Conservation (phyloP, 768 basidiomycete species). For the Tylopilus felleus region DNA sequence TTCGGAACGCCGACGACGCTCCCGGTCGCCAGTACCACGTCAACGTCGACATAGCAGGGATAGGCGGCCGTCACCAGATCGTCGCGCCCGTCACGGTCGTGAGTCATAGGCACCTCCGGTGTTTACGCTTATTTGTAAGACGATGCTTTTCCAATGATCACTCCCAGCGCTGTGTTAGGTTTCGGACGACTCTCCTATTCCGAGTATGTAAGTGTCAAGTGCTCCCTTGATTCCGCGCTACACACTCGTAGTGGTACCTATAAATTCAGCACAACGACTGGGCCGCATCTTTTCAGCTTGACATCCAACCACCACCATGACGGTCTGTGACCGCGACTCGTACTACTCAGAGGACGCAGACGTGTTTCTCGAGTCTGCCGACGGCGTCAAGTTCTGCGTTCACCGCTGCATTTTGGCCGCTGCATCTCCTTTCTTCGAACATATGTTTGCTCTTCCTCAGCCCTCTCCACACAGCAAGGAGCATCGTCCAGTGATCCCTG, state of each 20-base stretch:
- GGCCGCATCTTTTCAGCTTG: neutral
- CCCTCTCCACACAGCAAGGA: slow-evolving; percentile 27
- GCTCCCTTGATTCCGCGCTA: neutral
- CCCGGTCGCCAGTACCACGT: slow-evolving; percentile 19
- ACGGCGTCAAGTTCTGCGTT: slow-evolving; percentile 50
- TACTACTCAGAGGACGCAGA: slow-evolving; percentile 50
- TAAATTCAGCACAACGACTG: slow-evolving; percentile 15
- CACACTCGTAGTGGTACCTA: slow-evolving; percentile 14
- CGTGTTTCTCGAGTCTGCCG: slow-evolving; percentile 45
- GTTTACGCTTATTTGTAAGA: slow-evolving; percentile 26
- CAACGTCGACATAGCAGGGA: slow-evolving; percentile 28
- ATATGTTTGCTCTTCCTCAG: slow-evolving; percentile 69
- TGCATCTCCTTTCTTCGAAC: slow-evolving; percentile 65
- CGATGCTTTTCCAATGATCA: neutral
- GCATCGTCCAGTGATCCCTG: slow-evolving; percentile 45
- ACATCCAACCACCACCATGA: slow-evolving; percentile 22
- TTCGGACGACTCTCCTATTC: slow-evolving; percentile 8
- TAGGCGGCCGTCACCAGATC: slow-evolving; percentile 38
- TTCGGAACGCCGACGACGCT: slow-evolving; percentile 22
- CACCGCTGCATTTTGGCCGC: slow-evolving; percentile 60
- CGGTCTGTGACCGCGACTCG: slow-evolving; percentile 35
- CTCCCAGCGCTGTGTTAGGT: slow-evolving; percentile 13
- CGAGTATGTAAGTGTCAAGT: slow-evolving; percentile 22
- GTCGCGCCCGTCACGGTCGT: slow-evolving; percentile 19
- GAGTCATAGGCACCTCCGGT: slow-evolving; percentile 7